These are phyloP conservation scores for Trypanosoma melophagium DNA, from an alignment of 208 protist genomes.

Conservation along the genomic window DNA sequence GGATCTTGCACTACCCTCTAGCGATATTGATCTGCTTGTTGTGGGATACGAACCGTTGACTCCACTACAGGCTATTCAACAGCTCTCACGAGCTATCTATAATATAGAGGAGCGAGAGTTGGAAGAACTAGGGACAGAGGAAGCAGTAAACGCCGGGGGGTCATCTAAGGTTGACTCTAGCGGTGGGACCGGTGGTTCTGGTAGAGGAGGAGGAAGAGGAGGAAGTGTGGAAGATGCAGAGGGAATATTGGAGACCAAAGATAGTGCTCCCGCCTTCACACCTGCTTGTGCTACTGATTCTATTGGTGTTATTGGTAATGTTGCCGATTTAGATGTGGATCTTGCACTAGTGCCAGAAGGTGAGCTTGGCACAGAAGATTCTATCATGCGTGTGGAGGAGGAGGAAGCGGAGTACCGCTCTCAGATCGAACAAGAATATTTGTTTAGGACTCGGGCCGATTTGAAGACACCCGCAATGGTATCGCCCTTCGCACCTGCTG, in stretches of 20 bases:
- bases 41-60: slow-evolving; percentile 65
- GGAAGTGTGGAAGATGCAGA: background rate
- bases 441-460: slow-evolving; percentile 54
- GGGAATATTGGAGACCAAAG: background rate
- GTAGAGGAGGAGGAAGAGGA: too few species aligned
- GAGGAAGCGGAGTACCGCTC: slow-evolving; percentile 72
- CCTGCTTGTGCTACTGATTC: too few species aligned
- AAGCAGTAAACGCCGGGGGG: background rate
- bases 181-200: background rate
- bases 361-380: slow-evolving; percentile 11
- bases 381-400: slow-evolving; percentile 45
- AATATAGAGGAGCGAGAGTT: slow-evolving; percentile 42
- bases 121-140: slow-evolving; percentile 25
- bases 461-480: slow-evolving; percentile 12
- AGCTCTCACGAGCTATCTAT: slow-evolving; percentile 55
- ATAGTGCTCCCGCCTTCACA: too few species aligned
- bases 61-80: slow-evolving; percentile 70
- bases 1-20: slow-evolving; percentile 69
- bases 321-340: background rate
- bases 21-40: slow-evolving; percentile 84
- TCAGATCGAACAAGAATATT: slow-evolving; percentile 84
- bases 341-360: slow-evolving; percentile 2
- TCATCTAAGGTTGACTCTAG: background rate
- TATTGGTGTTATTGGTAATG: too few species aligned
- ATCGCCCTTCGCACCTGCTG: slow-evolving; percentile 1